Evolutionary conservation across 768 basidiomycete genomes (phyloP), one percentile per base, ranked within the genome.

Genomic region (Termitomyces sp.): DNA sequence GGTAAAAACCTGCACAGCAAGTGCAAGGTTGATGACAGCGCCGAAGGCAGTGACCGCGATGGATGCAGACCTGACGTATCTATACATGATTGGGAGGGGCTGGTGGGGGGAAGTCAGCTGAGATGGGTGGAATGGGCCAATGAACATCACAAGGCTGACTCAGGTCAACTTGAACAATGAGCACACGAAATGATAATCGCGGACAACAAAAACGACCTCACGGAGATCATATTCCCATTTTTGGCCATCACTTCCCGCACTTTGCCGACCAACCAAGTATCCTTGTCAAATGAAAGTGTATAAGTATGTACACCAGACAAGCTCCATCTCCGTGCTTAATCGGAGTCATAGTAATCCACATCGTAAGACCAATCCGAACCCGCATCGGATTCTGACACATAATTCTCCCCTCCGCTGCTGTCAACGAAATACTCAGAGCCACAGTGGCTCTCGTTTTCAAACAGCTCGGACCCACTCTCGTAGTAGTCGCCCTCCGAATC

Each of bases 1-100:
- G 28, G 67, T 47, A 24, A 69, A 55, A 7, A 71, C 64, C 55
- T 69, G 70, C 9, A 67, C 54, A 63, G 66, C 44, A 71, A 71
- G 52, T 65, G 67, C 72, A 13, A 63, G 59, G 58, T 71, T 70
- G 83, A 60, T 38, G 18, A 67, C 32, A 2, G 67, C 57, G 5
- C 70, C 70, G 11, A 68, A 64, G 38, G 67, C 55, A 26, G 70
- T 66, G 60, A 66, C 64, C n/a, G 58, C 58, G 26, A 70, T 59
- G 26, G 70, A 67, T 24, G 68, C 67, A 32, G 65, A 64, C 65
- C 69, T 71, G 46, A 62, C 57, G 54, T 66, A 67, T n/a, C 57
- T 28, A 33, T 45, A 58, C 65, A 66, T 66, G 20, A 48, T 35
- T 35, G 54, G 36, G 43, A 35, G 14, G 57, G 40, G 4, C 20